A percentile compares a stretch with the other conserved stretches of the same genome.
These are phyloP conservation scores for Austroboletus niveus DNA, from an alignment of 1,284 basidiomycete genomes.

Conservation along the genomic window DNA sequence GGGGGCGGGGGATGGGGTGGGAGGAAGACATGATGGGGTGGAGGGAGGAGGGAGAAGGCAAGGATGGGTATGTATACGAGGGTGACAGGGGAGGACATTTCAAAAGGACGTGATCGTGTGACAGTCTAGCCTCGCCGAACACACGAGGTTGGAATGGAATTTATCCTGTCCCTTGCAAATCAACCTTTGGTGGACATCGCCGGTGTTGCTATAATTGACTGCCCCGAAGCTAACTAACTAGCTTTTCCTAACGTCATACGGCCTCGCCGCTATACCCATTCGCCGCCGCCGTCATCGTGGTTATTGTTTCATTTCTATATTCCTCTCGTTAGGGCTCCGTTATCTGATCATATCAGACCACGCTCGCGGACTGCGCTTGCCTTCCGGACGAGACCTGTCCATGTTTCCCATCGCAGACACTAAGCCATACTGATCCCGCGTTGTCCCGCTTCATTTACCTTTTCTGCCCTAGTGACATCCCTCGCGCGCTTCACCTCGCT, in stretches of 20 bases:
- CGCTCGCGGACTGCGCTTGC: no score
- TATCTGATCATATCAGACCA: no score
- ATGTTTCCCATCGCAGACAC: no score
- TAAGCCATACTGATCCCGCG: no score
- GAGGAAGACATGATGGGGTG: conserved; percentile 12
- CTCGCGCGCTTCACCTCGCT: not conserved
- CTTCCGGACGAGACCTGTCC: no score
- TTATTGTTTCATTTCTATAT: not conserved
- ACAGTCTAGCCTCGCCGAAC: conserved; percentile 20
- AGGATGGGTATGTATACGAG: conserved; percentile 22
- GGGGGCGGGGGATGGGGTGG: conserved; percentile 20
- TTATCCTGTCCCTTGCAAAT: not conserved
- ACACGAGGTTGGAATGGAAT: conserved; percentile 24
- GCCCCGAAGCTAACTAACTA: conserved; percentile 1
- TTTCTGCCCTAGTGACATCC: conserved; percentile 4
- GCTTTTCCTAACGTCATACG: conserved; percentile 4
- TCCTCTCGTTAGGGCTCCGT: no score
- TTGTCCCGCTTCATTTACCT: not conserved
- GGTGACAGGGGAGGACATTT: conserved; percentile 19
- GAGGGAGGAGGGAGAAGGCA: not conserved
- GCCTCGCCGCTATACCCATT: not conserved
- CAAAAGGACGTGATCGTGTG: conserved; percentile 26
- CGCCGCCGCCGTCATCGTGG: conserved; percentile 2
- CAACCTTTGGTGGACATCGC: no score
- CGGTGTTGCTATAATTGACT: conserved; percentile 7